These are phyloP conservation scores for Solanum rostratum DNA, from an alignment of 257 asterid species.

Conservation along the genomic window DNA sequence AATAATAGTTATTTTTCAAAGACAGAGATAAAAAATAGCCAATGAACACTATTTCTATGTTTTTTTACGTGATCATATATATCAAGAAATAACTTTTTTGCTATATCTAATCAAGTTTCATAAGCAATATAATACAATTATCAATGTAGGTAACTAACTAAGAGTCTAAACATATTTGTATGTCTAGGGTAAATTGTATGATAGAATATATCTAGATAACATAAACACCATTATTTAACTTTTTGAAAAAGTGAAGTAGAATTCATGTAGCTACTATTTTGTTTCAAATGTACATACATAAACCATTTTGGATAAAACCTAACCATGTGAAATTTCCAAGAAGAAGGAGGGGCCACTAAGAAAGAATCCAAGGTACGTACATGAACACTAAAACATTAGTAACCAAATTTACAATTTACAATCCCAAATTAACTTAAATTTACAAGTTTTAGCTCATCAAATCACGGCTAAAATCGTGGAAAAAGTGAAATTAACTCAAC, in stretches of 20 bases:
- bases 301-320: not conserved
- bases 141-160: not conserved
- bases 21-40: not conserved
- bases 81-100: too few species aligned
- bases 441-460: constrained; percentile 7
- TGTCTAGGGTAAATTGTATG: not conserved
- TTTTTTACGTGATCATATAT: too few species aligned
- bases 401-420: not conserved
- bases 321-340: not conserved
- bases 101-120: not conserved
- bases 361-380: not conserved
- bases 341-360: not conserved
- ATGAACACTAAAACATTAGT: not conserved
- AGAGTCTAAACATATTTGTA: not conserved
- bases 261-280: too few species aligned
- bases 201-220: not conserved
- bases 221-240: not conserved
- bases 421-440: not conserved
- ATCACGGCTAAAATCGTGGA: constrained; percentile 29
- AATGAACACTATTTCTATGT: not conserved
- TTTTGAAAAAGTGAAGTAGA: not conserved
- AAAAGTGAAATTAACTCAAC: not conserved
- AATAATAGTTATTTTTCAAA: not conserved
- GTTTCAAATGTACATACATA: not conserved
- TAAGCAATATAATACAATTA: not conserved